Percentiles rank a stretch among this genome's conserved stretches.
Evolutionary conservation across 768 basidiomycete species (phyloP).

Genomic region (Mycena amicta): DNA sequence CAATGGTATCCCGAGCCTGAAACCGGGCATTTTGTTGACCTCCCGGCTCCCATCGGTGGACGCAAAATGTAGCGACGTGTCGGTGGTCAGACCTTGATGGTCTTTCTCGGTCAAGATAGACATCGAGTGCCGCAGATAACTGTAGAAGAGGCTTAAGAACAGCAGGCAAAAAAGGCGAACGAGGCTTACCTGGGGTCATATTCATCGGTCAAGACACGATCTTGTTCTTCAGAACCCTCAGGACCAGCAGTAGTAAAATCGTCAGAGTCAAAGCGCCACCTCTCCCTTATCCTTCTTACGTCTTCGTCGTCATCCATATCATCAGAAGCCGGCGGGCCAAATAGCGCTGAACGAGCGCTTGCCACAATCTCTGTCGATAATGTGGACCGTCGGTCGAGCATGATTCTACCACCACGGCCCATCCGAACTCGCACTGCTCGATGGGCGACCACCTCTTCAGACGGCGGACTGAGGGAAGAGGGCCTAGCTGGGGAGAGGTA

Average conservation of each 20-base stretch:
- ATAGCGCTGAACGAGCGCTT: slow-evolving; percentile 18
- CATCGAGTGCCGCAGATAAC: slow-evolving; percentile 62
- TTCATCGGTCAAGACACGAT: slow-evolving; percentile 70
- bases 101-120: slow-evolving; percentile 53
- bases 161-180: slow-evolving; percentile 4
- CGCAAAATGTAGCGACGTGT: slow-evolving; percentile 17
- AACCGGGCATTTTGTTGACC: slow-evolving; percentile 46
- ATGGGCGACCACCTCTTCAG: slow-evolving; percentile 32
- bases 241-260: slow-evolving; percentile 60
- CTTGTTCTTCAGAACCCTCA: slow-evolving; percentile 62
- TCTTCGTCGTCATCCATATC: slow-evolving; percentile 35
- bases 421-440: slow-evolving; percentile 72
- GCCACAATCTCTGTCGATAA: slow-evolving; percentile 26
- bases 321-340: slow-evolving; percentile 15
- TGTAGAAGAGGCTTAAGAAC: slow-evolving; percentile 24
- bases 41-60: slow-evolving; percentile 54
- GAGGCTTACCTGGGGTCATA: slow-evolving; percentile 53
- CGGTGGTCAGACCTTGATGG: slow-evolving; percentile 16
- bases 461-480: too few relatives aligned
- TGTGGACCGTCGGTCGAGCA: slow-evolving; percentile 71
- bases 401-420: slow-evolving; percentile 81
- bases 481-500: slow-evolving; percentile 56
- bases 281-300: slow-evolving; percentile 51
- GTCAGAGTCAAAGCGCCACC: slow-evolving; percentile 73
- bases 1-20: slow-evolving; percentile 26